These are phyloP conservation scores for Candida michaelii DNA, from an alignment of 805 yeast species.

Conservation along the genomic window DNA sequence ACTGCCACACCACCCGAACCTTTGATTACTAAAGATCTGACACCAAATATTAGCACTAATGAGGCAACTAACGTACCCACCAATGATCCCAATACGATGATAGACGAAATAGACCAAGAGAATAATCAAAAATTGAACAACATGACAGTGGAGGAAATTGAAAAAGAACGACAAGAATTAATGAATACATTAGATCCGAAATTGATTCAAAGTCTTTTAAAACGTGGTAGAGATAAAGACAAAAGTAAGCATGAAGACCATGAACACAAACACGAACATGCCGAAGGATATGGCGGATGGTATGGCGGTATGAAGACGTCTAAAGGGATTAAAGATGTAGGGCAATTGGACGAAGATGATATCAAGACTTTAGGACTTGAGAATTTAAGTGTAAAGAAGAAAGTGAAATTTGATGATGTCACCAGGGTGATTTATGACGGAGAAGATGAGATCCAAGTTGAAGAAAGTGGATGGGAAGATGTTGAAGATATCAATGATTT, in stretches of 20 bases:
- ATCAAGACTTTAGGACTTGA: conserved; percentile 40
- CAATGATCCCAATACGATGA: conserved; percentile 38
- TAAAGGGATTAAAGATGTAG: conserved; percentile 29
- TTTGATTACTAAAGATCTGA: not conserved
- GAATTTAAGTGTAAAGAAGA: conserved; percentile 13
- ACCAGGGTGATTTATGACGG: conserved; percentile 29
- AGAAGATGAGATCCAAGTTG: conserved; percentile 20
- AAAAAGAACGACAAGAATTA: conserved; percentile 64
- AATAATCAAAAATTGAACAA: conserved; percentile 59
- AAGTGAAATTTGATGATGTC: conserved; percentile 34
- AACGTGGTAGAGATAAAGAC: conserved; percentile 53
- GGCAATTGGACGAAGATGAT: conserved; percentile 34
- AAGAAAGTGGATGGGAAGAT: conserved; percentile 49
- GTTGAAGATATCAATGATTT: conserved; percentile 50
- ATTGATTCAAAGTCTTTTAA: conserved; percentile 56
- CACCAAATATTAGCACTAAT: not conserved
- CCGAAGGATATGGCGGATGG: conserved; percentile 45
- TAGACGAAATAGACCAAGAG: conserved; percentile 74
- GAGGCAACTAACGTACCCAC: not conserved
- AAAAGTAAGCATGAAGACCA: conserved; percentile 11
- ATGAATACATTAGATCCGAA: conserved; percentile 67
- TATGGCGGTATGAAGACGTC: conserved; percentile 41
- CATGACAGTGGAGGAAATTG: conserved; percentile 68
- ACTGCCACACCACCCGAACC: not conserved
- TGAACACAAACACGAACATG: conserved; percentile 26